Conservation (phyloP, 257 asterid species). For the Leptodermis oblonga region DNA sequence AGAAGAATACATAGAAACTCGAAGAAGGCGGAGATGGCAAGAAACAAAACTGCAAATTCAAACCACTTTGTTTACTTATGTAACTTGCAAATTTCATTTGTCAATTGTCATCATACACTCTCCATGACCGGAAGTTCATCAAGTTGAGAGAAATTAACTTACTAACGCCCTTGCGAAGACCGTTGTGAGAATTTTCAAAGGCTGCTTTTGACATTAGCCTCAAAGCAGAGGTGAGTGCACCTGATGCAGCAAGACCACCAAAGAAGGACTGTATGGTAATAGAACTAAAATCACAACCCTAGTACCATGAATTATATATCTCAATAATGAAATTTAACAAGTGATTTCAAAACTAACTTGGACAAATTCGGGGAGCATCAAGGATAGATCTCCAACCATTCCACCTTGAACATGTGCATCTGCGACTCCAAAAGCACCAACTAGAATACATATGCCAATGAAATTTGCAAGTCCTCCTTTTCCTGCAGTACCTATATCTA, state of each 20-base stretch:
- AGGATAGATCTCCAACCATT: slow-evolving; percentile 36
- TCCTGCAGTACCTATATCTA: slow-evolving; percentile 35
- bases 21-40: slow-evolving; percentile 30
- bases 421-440: slow-evolving; percentile 40
- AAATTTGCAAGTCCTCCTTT: slow-evolving; percentile 31
- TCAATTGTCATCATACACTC: too few relatives aligned
- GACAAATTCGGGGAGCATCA: slow-evolving; percentile 44
- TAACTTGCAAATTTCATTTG: neutral
- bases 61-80: neutral
- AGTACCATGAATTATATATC: neutral
- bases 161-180: slow-evolving; percentile 81
- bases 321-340: neutral
- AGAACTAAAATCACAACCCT: neutral
- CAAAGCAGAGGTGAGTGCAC: slow-evolving; percentile 74
- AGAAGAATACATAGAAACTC: slow-evolving; percentile 32
- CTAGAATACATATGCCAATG: slow-evolving; percentile 31
- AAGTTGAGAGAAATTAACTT: slow-evolving; percentile 20
- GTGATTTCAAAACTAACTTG: slow-evolving; percentile 36
- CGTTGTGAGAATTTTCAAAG: slow-evolving; percentile 55
- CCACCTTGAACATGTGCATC: slow-evolving; percentile 43
- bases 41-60: slow-evolving; percentile 35
- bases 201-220: slow-evolving; percentile 79
- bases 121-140: neutral
- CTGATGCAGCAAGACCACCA: slow-evolving; percentile 85
- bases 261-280: slow-evolving; percentile 53